These are phyloP conservation scores for Alternaria solani DNA, from an alignment of 2,329 filamentous ascomycete genomes.

Conservation along the genomic window DNA sequence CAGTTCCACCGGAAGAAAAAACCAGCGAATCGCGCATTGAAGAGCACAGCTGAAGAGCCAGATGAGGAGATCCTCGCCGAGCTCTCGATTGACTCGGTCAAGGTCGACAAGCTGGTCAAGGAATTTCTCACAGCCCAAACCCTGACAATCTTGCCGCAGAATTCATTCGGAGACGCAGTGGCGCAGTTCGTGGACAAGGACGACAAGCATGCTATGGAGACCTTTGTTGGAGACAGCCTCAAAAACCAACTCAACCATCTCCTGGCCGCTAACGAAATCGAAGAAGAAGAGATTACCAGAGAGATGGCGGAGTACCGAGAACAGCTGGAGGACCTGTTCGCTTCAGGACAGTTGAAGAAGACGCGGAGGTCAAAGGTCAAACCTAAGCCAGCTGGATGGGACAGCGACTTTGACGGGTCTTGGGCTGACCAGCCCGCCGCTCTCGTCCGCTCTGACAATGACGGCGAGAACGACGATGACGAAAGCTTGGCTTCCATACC, in stretches of 20 bases:
- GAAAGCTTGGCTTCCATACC: conserved; percentile 40
- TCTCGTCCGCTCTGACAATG: conserved; percentile 62
- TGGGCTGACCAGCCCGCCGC: conserved; percentile 84
- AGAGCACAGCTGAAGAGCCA: conserved; percentile 65
- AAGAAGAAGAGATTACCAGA: conserved; percentile 73
- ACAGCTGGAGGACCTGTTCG: conserved; percentile 75
- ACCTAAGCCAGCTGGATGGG: conserved; percentile 81
- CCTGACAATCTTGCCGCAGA: conserved; percentile 90
- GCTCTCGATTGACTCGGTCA: conserved; percentile 75
- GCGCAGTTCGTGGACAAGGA: conserved; percentile 94
- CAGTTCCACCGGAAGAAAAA: conserved; percentile 91
- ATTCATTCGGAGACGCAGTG: conserved; percentile 91
- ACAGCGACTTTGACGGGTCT: conserved; percentile 84
- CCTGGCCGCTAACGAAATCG: conserved; percentile 65
- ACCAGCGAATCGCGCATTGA: conserved; percentile 55
- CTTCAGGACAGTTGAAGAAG: conserved; percentile 68
- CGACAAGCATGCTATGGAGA: conserved; percentile 85
- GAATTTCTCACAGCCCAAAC: conserved; percentile 89
- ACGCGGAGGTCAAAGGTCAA: conserved; percentile 67
- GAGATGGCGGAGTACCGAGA: conserved; percentile 77
- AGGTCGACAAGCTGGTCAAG: conserved; percentile 86
- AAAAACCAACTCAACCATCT: conserved; percentile 55
- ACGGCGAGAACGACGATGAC: conserved; percentile 55
- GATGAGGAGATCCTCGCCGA: conserved; percentile 70
- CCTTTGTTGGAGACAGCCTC: conserved; percentile 57